Percentiles rank a stretch among this genome's conserved stretches.
phyloP scores from a whole-genome alignment of 2,329 filamentous ascomycete genomes.

The Plenodomus biglobosus region DNA sequence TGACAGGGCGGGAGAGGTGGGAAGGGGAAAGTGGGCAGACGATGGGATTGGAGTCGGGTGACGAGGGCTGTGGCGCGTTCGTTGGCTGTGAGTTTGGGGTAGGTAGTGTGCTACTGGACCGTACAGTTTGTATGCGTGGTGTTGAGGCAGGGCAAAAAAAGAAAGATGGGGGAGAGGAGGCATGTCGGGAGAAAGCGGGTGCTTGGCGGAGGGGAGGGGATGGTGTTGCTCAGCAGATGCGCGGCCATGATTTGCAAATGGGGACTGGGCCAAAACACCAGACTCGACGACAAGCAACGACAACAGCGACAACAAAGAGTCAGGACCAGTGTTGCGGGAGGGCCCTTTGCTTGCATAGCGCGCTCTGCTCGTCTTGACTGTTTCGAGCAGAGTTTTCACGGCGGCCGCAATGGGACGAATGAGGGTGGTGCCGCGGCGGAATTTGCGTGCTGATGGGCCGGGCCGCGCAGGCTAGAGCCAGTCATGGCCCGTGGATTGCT shows the following conservation, averaged over 20 bases:
- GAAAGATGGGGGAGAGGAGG: conserved; percentile 3
- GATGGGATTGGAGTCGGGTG: conserved; percentile 30
- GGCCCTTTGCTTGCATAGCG: conserved; percentile 11
- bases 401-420: conserved; percentile 23
- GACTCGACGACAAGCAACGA: conserved; percentile 4
- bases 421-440: conserved; percentile 15
- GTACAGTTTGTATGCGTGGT: conserved; percentile 15
- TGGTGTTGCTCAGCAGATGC: conserved; percentile 14
- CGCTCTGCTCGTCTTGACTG: conserved; percentile 19
- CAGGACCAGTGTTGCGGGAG: conserved; percentile 1
- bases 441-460: conserved; percentile 33
- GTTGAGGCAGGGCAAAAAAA: conserved; percentile 8
- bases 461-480: conserved; percentile 33
- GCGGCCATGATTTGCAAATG: conserved; percentile 15
- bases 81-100: neutral
- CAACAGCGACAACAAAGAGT: conserved; percentile 1
- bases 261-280: conserved; percentile 7
- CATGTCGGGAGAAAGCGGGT: neutral
- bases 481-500: conserved; percentile 11
- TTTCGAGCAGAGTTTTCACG: conserved; percentile 30
- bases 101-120: conserved; percentile 1
- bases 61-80: conserved; percentile 13
- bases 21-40: conserved; percentile 10
- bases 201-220: neutral
- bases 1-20: conserved; percentile 13